These are phyloP conservation scores for Cardamine occulta DNA, from an alignment of 345 rosid genomes.

Conservation along the genomic window DNA sequence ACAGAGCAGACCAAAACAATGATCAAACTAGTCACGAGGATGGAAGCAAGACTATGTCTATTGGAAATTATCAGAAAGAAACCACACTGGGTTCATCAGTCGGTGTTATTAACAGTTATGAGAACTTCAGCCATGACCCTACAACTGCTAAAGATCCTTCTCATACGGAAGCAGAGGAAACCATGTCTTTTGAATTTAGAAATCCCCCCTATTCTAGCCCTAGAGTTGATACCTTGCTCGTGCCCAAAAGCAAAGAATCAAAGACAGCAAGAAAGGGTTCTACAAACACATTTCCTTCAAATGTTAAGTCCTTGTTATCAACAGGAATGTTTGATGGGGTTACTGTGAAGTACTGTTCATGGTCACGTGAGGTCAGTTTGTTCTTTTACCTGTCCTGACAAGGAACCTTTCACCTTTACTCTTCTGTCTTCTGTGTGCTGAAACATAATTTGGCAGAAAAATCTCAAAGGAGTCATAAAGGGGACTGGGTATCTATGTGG, in stretches of 20 bases:
- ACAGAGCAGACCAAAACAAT: constrained; percentile 17
- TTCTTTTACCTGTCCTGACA: constrained; percentile 21
- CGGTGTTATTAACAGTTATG: constrained; percentile 50
- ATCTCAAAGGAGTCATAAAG: constrained; percentile 71
- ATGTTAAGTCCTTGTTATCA: constrained; percentile 78
- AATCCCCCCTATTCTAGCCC: constrained; percentile 40
- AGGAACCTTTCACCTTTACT: constrained; percentile 17
- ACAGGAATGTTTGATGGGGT: constrained; percentile 79
- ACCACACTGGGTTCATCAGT: constrained; percentile 44
- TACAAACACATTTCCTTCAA: constrained; percentile 89
- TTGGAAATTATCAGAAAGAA: constrained; percentile 56
- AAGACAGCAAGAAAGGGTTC: constrained; percentile 67
- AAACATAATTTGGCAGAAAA: constrained; percentile 51
- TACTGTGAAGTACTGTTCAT: constrained; percentile 75
- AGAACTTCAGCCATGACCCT: constrained; percentile 51
- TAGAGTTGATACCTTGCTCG: constrained; percentile 51
- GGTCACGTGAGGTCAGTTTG: constrained; percentile 72
- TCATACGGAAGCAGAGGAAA: constrained; percentile 46
- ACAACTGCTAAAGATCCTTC: constrained; percentile 48
- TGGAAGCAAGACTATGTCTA: constrained; percentile 54
- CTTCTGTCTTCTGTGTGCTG: constrained; percentile 40
- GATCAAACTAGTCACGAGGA: constrained; percentile 4
- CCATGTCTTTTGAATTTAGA: constrained; percentile 38
- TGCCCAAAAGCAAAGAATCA: constrained; percentile 54
- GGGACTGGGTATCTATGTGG: constrained; percentile 94